Percentiles rank a stretch among this genome's conserved stretches.
Evolutionary conservation across 495 filamentous ascomycete species (phyloP).

Genomic region (Penicillium pulvis): DNA sequence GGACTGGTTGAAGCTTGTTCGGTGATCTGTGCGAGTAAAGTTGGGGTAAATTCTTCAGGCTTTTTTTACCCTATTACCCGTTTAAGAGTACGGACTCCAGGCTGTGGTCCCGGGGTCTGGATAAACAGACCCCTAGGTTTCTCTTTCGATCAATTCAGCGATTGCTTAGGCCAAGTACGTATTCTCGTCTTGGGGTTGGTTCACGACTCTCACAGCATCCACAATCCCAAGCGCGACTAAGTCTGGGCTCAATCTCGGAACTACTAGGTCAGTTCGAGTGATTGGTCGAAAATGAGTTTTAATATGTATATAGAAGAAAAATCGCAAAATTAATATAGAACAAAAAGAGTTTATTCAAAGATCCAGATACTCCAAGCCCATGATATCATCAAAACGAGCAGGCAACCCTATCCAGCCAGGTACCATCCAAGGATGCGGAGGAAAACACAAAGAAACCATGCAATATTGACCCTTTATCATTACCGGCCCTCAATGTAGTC

Average conservation of each 20-base stretch:
- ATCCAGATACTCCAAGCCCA: constrained; percentile 27
- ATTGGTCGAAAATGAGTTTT: background rate
- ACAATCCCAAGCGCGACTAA: no score
- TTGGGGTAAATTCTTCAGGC: background rate
- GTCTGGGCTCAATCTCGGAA: no score
- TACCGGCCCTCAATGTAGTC: constrained; percentile 68
- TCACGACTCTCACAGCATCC: no score
- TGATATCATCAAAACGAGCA: constrained; percentile 35
- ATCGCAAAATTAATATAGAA: background rate
- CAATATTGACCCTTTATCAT: constrained; percentile 20
- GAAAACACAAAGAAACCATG: constrained; percentile 17
- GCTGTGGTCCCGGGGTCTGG: no score
- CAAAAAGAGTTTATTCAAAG: constrained; percentile 22
- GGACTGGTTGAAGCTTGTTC: constrained; percentile 11
- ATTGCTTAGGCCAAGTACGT: no score
- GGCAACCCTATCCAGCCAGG: constrained; percentile 24
- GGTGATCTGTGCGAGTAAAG: constrained; percentile 11
- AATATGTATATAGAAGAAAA: background rate
- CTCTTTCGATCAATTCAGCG: no score
- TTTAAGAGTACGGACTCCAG: no score
- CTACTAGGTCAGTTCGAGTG: no score
- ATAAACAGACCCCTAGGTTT: no score
- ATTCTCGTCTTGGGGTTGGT: no score
- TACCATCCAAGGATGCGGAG: constrained; percentile 26
- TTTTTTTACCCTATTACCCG: background rate